Evolutionary conservation across 2,329 filamentous ascomycete species (phyloP), one percentile per base, ranked within the genome.

Genomic region (Fusarium guadeloupense): DNA sequence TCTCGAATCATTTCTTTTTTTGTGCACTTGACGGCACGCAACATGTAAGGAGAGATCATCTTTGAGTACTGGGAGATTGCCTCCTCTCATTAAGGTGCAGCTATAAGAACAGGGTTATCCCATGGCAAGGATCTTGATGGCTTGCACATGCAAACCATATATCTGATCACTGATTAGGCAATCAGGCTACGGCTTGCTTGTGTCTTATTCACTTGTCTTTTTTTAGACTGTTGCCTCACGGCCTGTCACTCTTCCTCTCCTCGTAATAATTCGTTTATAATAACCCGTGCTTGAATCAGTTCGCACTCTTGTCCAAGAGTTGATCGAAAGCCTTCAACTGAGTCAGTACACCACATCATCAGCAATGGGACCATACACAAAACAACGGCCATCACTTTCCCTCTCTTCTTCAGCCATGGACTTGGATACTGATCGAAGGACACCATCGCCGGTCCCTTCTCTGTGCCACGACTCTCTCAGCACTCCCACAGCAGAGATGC

Each of bases 211-310:
- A 40, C 31, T 17, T 37, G 38, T n/a, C 17, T 39, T 34, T 59
- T 56, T 44, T 64, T 61, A 64, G 60, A 61, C 50, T 45, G 31
- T 61, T 61, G 60, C 60, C 60, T 64, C 60, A 19, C 60, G 50
- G 56, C 55, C 21, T 37, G 16, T 47, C 33, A 33, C 28, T 31
- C 17, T 42, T 45, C 30, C 21, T 45, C 14, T 41, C 34, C 13
- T 35, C 35, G 37, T 45, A 34, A n/a, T 5, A n/a, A 4, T 13
- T 40, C 14, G 26, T 31, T 16, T 17, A 43, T 60, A 59, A 33
- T 20, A 23, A 41, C 30, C 37, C 31, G 37, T 38, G 34, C 21
- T 43, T 39, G 41, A 44, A 42, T 37, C 20, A 30, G 30, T 59
- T 38, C 40, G 46, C 30, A 17, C 28, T 54, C 8, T 17, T 54